phyloP scores from a whole-genome alignment of 495 filamentous ascomycete genomes.

The Aspergillus sclerotioniger region DNA sequence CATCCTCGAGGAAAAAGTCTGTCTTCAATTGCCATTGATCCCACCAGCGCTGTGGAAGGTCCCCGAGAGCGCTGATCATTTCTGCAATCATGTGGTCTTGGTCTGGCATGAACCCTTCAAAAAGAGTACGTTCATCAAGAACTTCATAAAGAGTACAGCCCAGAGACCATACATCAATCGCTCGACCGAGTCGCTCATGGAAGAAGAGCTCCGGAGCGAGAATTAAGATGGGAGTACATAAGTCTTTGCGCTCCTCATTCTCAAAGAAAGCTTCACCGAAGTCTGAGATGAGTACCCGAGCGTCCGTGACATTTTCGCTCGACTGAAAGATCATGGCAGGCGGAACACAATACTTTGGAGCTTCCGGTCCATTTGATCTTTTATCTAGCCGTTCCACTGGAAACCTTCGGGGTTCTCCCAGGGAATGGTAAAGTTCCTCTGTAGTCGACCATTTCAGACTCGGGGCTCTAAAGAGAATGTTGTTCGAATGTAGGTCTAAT shows the following conservation, averaged over 20 bases:
- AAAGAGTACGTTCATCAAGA: conserved; percentile 21
- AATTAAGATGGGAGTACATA: conserved; percentile 15
- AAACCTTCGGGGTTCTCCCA: conserved; percentile 5
- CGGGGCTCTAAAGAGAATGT: conserved; percentile 1
- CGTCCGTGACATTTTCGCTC: conserved; percentile 8
- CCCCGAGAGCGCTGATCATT: conserved; percentile 23
- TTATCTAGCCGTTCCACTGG: conserved; percentile 8
- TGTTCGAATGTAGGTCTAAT: conserved; percentile 10
- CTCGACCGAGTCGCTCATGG: conserved; percentile 13
- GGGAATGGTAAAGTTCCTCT: conserved; percentile 6
- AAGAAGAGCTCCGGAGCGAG: conserved; percentile 20
- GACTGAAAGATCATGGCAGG: conserved; percentile 5
- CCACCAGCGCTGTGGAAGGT: conserved; percentile 22
- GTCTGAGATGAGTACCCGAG: conserved; percentile 13
- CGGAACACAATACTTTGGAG: conserved; percentile 7
- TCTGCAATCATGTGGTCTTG: conserved; percentile 17
- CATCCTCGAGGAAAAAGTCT: conserved; percentile 14
- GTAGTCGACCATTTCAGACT: not conserved
- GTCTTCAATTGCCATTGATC: conserved; percentile 15
- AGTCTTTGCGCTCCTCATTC: conserved; percentile 8
- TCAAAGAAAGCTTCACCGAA: conserved; percentile 12
- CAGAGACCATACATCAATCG: conserved; percentile 22
- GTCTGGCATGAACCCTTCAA: conserved; percentile 19
- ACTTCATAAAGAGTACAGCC: conserved; percentile 25
- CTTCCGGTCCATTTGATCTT: conserved; percentile 1